phyloP scores from a whole-genome alignment of 345 rosid species.

The Lumnitzera littorea region DNA sequence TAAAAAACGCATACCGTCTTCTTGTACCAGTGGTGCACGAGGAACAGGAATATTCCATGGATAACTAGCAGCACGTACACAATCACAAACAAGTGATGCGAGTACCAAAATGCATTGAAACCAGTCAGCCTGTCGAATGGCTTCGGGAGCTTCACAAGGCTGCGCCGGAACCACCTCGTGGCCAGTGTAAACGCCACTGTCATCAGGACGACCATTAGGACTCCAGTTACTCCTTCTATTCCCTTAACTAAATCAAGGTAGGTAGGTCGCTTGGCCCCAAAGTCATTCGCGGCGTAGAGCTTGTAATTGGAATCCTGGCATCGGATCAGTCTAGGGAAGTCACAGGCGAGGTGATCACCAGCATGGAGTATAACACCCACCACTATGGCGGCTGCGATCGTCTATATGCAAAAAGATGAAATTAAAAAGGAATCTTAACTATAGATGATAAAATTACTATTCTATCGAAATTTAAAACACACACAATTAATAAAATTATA shows the following conservation, averaged over 20 bases:
- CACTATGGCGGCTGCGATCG: conserved; percentile 90
- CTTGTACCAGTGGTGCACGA: conserved; percentile 68
- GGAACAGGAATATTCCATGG: conserved; percentile 63
- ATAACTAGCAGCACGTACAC: conserved; percentile 67
- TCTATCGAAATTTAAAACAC: too few relatives aligned
- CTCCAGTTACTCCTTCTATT: conserved; percentile 70
- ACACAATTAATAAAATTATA: too few relatives aligned
- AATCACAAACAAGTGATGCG: conserved; percentile 73
- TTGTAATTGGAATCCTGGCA: conserved; percentile 23
- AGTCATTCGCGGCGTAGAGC: conserved; percentile 27
- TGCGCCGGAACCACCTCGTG: conserved; percentile 70
- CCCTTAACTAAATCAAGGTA: conserved; percentile 60
- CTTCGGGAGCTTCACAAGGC: conserved; percentile 66
- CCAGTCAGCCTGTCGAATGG: conserved; percentile 93
- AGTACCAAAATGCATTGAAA: conserved; percentile 96
- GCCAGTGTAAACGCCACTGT: conserved; percentile 75
- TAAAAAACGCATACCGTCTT: conserved; percentile 52
- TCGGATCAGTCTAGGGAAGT: conserved; percentile 64
- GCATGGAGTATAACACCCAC: conserved; percentile 70
- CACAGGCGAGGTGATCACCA: conserved; percentile 82
- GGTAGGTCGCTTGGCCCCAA: conserved; percentile 53
- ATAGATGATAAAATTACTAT: too few relatives aligned
- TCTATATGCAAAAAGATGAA: conserved; percentile 27
- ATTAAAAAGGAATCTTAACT: too few relatives aligned
- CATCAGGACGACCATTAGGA: conserved; percentile 73